Evolutionary conservation across 495 filamentous ascomycete genomes (phyloP).

Genomic region (Penicillium ucsense): DNA sequence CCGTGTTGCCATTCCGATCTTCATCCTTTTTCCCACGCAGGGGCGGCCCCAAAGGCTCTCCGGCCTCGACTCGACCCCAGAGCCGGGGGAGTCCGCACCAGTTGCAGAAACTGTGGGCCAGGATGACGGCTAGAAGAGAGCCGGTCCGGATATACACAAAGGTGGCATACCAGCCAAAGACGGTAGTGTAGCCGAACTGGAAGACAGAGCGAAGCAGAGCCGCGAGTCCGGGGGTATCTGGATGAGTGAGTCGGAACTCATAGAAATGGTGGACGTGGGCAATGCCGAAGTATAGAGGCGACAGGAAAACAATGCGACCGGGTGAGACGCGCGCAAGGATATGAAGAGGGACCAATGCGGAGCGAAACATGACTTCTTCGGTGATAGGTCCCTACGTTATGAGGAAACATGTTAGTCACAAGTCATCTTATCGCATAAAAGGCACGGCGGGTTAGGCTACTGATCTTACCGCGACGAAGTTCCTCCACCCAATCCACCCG

Average conservation of each 20-base stretch:
- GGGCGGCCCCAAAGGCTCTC: slow-evolving; percentile 20
- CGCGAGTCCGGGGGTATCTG: slow-evolving; percentile 48
- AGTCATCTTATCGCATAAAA: neutral
- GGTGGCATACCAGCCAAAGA: slow-evolving; percentile 88
- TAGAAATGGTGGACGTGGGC: slow-evolving; percentile 95
- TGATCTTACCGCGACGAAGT: slow-evolving; percentile 48
- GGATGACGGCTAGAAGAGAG: slow-evolving; percentile 59
- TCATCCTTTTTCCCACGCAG: slow-evolving; percentile 34
- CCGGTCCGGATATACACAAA: slow-evolving; percentile 88
- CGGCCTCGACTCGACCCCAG: slow-evolving; percentile 62
- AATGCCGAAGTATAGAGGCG: slow-evolving; percentile 87
- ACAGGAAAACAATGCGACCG: slow-evolving; percentile 57
- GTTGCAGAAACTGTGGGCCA: slow-evolving; percentile 86
- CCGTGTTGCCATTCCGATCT: slow-evolving; percentile 5
- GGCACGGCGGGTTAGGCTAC: neutral
- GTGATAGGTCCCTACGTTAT: slow-evolving; percentile 65
- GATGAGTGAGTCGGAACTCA: slow-evolving; percentile 79
- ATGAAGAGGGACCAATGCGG: slow-evolving; percentile 70
- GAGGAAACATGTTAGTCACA: slow-evolving; percentile 2
- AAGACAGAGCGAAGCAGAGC: slow-evolving; percentile 62
- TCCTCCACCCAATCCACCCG: slow-evolving; percentile 56
- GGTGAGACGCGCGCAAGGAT: slow-evolving; percentile 57
- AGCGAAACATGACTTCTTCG: slow-evolving; percentile 90
- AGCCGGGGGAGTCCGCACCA: slow-evolving; percentile 80
- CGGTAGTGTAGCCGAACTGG: slow-evolving; percentile 84